Percentiles rank a stretch among this genome's conserved stretches.
These are phyloP conservation scores for Bombardia bombarda DNA, from an alignment of 495 filamentous ascomycete genomes.

Conservation along the genomic window DNA sequence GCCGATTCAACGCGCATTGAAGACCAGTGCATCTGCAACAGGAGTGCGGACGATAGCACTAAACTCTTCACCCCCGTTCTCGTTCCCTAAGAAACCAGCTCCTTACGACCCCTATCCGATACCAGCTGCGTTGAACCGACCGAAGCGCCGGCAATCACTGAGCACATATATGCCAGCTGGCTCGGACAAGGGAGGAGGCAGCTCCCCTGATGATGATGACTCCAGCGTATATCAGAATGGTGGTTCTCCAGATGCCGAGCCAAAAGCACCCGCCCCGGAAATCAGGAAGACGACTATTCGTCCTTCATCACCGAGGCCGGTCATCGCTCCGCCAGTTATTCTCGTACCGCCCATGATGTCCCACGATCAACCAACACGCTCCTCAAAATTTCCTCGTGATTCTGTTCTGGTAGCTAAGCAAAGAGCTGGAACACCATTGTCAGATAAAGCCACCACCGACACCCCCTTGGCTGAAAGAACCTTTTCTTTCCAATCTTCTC, in stretches of 20 bases:
- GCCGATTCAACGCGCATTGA: not conserved
- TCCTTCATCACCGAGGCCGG: no score
- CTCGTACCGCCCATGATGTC: slow-evolving; percentile 4
- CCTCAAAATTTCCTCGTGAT: slow-evolving; percentile 9
- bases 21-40: slow-evolving; percentile 1
- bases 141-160: slow-evolving; percentile 13
- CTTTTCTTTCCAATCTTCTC: slow-evolving; percentile 8
- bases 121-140: not conserved
- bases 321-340: slow-evolving; percentile 2
- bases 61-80: slow-evolving; percentile 6
- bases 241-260: no score
- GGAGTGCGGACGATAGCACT: slow-evolving; percentile 15
- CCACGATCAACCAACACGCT: not conserved
- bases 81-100: slow-evolving; percentile 10
- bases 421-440: not conserved
- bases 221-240: no score
- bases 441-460: not conserved
- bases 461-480: not conserved
- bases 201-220: not conserved
- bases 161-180: slow-evolving; percentile 11
- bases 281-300: no score
- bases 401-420: slow-evolving; percentile 12
- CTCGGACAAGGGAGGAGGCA: not conserved
- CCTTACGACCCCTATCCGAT: not conserved
- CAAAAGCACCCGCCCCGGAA: no score